Percentiles rank a stretch among this genome's conserved stretches.
Conservation (phyloP, 1,139 yeast genomes). For the Torulaspora globosa region DNA sequence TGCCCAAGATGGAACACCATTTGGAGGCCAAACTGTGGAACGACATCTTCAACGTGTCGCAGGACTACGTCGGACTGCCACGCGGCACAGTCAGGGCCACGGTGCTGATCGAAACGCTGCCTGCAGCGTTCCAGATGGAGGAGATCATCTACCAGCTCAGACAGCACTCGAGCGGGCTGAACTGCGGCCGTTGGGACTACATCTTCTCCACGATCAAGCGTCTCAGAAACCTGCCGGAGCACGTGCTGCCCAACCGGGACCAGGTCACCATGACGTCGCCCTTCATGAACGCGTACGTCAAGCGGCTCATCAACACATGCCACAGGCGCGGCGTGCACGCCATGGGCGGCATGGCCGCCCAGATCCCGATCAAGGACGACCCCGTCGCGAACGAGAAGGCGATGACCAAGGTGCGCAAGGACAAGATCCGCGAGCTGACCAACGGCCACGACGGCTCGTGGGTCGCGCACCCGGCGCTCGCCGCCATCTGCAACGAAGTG, state of each 20-base stretch:
- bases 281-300: conserved; percentile 69
- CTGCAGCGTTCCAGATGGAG: conserved; percentile 71
- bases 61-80: conserved; percentile 58
- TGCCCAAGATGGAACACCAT: conserved; percentile 79
- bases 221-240: conserved; percentile 55
- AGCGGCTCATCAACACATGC: conserved; percentile 60
- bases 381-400: conserved; percentile 56
- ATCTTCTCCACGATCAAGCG: conserved; percentile 65
- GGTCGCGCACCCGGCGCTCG: conserved; percentile 85
- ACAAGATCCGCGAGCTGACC: conserved; percentile 65
- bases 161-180: conserved; percentile 64
- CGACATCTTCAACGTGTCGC: conserved; percentile 65
- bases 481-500: conserved; percentile 67
- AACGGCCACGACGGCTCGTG: conserved; percentile 85
- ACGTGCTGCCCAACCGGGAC: conserved; percentile 65
- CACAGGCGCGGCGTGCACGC: conserved; percentile 73
- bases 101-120: conserved; percentile 65
- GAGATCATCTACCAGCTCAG: conserved; percentile 65
- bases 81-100: conserved; percentile 74
- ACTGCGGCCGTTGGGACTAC: conserved; percentile 78
- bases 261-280: conserved; percentile 76
- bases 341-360: conserved; percentile 87
- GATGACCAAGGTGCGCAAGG: conserved; percentile 61
- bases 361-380: conserved; percentile 69
- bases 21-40: conserved; percentile 75